These are phyloP conservation scores for Fusarium caatingaense DNA, from an alignment of 2,329 filamentous ascomycete species.

Conservation along the genomic window DNA sequence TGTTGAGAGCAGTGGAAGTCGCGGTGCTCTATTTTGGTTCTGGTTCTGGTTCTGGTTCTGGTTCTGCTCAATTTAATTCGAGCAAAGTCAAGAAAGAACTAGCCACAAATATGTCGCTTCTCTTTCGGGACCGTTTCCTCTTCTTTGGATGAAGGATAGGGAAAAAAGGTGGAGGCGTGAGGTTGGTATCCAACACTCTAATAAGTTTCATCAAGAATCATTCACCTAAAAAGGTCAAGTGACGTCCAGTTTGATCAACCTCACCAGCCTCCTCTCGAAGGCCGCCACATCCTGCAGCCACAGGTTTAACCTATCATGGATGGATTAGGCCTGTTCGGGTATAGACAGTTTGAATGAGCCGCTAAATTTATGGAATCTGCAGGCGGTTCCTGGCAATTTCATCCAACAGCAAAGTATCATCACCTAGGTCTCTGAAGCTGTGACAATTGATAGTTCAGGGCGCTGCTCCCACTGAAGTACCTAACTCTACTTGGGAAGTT, in stretches of 20 bases:
- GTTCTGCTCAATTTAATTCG: conserved; percentile 5
- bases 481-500: background rate
- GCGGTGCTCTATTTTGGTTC: conserved; percentile 25
- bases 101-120: conserved; percentile 15
- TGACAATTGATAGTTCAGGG: background rate
- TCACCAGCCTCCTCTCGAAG: background rate
- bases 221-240: conserved; percentile 34
- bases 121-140: conserved; percentile 25
- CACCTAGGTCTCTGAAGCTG: background rate
- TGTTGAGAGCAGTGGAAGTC: conserved; percentile 25
- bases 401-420: background rate
- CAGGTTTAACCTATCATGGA: background rate
- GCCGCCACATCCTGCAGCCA: conserved; percentile 25
- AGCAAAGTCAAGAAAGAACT: conserved; percentile 7
- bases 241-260: conserved; percentile 13
- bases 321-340: conserved; percentile 18
- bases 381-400: conserved; percentile 23
- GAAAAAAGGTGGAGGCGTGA: conserved; percentile 20
- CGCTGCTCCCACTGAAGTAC: background rate
- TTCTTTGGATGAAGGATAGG: conserved; percentile 27
- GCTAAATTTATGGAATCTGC: conserved; percentile 19
- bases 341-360: conserved; percentile 1
- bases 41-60: conserved; percentile 2
- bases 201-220: conserved; percentile 31
- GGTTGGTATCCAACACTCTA: conserved; percentile 10